phyloP scores from a whole-genome alignment of 148 eudicot genomes.

The Amaranthus cruentus region DNA sequence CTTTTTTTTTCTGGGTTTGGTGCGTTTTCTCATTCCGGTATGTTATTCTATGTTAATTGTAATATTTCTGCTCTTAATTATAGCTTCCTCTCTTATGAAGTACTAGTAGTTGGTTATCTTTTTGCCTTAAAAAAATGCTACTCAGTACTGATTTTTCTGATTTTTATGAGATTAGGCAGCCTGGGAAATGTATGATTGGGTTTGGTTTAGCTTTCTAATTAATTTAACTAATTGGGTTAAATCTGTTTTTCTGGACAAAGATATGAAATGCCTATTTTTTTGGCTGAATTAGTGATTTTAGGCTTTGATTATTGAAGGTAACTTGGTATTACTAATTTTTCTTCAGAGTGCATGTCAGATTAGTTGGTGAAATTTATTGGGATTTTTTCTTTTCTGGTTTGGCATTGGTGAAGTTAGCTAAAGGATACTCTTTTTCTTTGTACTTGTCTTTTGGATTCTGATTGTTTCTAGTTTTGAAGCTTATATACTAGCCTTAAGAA shows the following conservation, averaged over 20 bases:
- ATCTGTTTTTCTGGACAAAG: neutral
- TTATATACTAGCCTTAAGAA: neutral
- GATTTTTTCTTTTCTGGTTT: neutral
- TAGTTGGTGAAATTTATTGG: neutral
- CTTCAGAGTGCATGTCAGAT: slow-evolving; percentile 1
- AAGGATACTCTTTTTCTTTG: neutral
- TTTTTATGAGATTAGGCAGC: slow-evolving; percentile 8
- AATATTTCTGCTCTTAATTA: neutral
- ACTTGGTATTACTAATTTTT: neutral
- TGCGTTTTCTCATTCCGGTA: slow-evolving; percentile 25
- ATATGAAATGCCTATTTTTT: neutral
- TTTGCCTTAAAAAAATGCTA: neutral
- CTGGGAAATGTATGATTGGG: slow-evolving; percentile 12
- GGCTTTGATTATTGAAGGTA: neutral
- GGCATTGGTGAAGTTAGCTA: slow-evolving; percentile 5
- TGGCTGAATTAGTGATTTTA: slow-evolving; percentile 4
- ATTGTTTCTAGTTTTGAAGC: neutral
- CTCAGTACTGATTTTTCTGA: neutral
- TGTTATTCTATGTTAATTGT: slow-evolving; percentile 19
- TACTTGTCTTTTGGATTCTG: neutral
- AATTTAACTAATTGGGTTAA: neutral
- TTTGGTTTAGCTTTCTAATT: neutral
- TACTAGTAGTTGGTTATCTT: neutral
- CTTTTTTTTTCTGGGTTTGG: slow-evolving; percentile 27
- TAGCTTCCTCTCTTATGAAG: neutral